phyloP scores from a whole-genome alignment of 2,329 filamentous ascomycete species.

The Ophiostoma tasmaniense region DNA sequence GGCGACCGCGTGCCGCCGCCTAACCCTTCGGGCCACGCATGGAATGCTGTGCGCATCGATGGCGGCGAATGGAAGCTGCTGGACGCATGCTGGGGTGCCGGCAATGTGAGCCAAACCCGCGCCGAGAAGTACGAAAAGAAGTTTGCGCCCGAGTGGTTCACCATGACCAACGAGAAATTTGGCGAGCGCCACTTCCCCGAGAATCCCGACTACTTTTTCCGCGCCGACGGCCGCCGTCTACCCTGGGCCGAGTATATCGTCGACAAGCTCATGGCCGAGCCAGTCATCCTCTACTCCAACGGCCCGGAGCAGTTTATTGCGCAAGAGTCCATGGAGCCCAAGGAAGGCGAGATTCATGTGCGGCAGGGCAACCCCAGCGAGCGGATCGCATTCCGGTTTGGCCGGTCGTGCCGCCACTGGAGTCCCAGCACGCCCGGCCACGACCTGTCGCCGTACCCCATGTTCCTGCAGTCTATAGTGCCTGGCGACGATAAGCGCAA shows the following conservation, averaged over 20 bases:
- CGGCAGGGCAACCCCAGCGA: constrained; percentile 43
- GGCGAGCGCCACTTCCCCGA: constrained; percentile 70
- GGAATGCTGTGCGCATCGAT: constrained; percentile 89
- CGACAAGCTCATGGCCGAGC: constrained; percentile 46
- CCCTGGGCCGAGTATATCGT: constrained; percentile 77
- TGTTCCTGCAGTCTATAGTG: constrained; percentile 61
- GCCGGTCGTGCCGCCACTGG: constrained; percentile 76
- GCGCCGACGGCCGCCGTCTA: constrained; percentile 57
- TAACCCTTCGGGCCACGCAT: constrained; percentile 63
- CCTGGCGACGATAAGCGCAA: constrained; percentile 55
- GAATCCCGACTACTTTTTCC: constrained; percentile 61
- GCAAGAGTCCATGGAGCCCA: constrained; percentile 53
- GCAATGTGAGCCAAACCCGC: constrained; percentile 48
- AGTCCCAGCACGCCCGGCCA: constrained; percentile 58
- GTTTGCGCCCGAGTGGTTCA: constrained; percentile 59
- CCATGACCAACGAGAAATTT: constrained; percentile 65
- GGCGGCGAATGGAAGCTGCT: constrained; percentile 83
- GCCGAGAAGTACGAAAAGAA: constrained; percentile 53
- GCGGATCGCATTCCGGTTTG: constrained; percentile 69
- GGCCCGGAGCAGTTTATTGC: constrained; percentile 44
- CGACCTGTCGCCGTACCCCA: constrained; percentile 59
- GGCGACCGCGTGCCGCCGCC: constrained; percentile 59
- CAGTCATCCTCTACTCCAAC: constrained; percentile 39
- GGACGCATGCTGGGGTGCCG: constrained; percentile 90
- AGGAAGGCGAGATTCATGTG: constrained; percentile 37